Base-by-base conservation (phyloP, 352 stramenopile genomes). In the Pythium brachiatum region DNA sequence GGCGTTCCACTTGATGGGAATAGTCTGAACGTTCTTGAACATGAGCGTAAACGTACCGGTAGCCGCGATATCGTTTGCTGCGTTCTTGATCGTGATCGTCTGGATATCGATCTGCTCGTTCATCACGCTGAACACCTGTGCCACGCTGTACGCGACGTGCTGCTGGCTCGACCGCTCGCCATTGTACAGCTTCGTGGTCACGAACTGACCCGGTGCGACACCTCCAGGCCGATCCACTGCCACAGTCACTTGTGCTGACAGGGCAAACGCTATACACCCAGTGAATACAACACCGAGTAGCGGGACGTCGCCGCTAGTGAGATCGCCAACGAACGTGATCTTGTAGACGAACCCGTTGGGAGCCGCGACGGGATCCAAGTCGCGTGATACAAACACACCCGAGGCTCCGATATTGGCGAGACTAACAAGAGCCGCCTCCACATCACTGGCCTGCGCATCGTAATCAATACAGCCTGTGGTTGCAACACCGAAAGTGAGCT, bases 81-180 rank as follows among this genome's bases (percentile, higher is more conserved):
- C 57, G 58, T 92, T 90, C 4, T 38, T 62, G 1, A 92, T 69
- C 2, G 73, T 64, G 7, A 94, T 64, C 23, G 80, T 74, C 48
- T 93, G 77, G 7, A 92, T 64, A 41, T 90, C 80, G 56, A 91
- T 88, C 43, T 84, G 77, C 51, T 92, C 82, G 26, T 74, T 73
- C 65, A 85, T 72, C 7, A 94, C 80, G n/a, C 68, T 79, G 34
- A 93, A 94, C 8, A 87, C 57, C 29, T 90, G 86, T 1, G 68
- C 74, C 12, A 94, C 69, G 16, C 23, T 71, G 47, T 93, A 93
- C 2, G 76, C 78, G 8, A 81, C 50, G 38, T 69, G 62, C 43
- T 88, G 80, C 0, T 61, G 59, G 0, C 62, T 63, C 1, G 83
- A 70, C 9, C 60, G 59, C 32, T 92, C 86, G 6, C 86, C 83